phyloP scores from a whole-genome alignment of 2,329 filamentous ascomycete species.

The Curvularia sp. region DNA sequence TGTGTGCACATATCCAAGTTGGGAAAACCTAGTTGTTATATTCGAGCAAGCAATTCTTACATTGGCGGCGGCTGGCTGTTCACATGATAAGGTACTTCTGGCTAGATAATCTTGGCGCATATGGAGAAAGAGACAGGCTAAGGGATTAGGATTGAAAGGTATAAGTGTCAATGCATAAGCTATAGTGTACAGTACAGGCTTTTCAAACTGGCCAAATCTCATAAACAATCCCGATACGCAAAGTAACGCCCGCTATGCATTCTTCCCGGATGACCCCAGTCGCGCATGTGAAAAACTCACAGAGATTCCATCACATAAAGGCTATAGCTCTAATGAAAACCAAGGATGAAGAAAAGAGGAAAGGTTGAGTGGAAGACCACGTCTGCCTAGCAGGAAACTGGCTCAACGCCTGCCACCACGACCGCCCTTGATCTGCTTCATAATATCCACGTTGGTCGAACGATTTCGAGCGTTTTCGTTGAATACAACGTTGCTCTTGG shows the following conservation, averaged over 20 bases:
- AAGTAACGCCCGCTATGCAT: slow-evolving; percentile 22
- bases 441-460: slow-evolving; percentile 39
- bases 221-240: slow-evolving; percentile 2
- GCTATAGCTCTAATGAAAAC: neutral
- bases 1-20: neutral
- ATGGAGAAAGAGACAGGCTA: neutral
- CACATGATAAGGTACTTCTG: neutral
- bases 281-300: slow-evolving; percentile 5
- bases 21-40: too few species aligned
- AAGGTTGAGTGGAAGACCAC: neutral
- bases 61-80: neutral
- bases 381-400: neutral
- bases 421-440: slow-evolving; percentile 40
- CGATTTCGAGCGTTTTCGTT: slow-evolving; percentile 39
- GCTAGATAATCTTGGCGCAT: neutral
- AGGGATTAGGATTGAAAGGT: neutral
- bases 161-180: neutral
- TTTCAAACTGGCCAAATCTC: neutral
- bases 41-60: neutral
- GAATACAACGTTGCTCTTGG: slow-evolving; percentile 60
- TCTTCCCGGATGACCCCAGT: slow-evolving; percentile 9
- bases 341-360: slow-evolving; percentile 3
- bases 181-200: slow-evolving; percentile 6
- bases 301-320: neutral
- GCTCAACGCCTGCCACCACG: slow-evolving; percentile 34